Evolutionary conservation across 1,284 basidiomycete species (phyloP).

Genomic region (Gymnopus androsaceus): DNA sequence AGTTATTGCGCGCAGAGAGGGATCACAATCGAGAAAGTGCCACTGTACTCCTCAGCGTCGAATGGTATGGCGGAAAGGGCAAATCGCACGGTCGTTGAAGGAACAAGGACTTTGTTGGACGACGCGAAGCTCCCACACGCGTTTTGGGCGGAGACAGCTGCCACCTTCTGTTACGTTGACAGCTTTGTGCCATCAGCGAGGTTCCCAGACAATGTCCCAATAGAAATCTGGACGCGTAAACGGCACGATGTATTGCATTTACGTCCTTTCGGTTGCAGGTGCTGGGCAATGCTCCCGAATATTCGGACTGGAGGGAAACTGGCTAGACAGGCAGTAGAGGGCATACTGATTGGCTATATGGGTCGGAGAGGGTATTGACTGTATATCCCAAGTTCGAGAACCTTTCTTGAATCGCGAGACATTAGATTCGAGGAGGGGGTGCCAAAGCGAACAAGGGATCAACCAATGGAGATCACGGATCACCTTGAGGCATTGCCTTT

Average conservation of each 20-base stretch:
- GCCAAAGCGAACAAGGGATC: too few relatives aligned
- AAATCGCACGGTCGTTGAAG: conserved; percentile 6
- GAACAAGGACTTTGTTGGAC: not conserved
- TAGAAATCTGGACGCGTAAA: not conserved
- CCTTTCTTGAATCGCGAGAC: too few relatives aligned
- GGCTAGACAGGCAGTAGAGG: too few relatives aligned
- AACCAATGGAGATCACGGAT: too few relatives aligned
- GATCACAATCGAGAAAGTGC: conserved; percentile 7
- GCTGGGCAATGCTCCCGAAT: not conserved
- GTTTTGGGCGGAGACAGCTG: not conserved
- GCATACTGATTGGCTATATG: too few relatives aligned
- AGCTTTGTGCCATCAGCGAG: not conserved
- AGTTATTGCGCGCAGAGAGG: not conserved
- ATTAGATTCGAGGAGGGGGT: too few relatives aligned
- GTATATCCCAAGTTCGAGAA: too few relatives aligned
- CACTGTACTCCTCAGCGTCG: conserved; percentile 15
- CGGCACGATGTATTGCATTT: conserved; percentile 8
- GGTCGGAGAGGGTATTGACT: too few relatives aligned
- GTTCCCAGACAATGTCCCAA: not conserved
- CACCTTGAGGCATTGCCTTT: too few relatives aligned
- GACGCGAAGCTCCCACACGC: not conserved
- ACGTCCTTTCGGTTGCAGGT: not conserved
- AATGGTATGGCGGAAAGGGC: conserved; percentile 20
- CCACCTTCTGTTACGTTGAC: too few relatives aligned
- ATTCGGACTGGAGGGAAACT: too few relatives aligned